Percentiles rank a stretch among this genome's conserved stretches.
Evolutionary conservation across 2,329 filamentous ascomycete genomes (phyloP).

Genomic region (Colletotrichum lini): DNA sequence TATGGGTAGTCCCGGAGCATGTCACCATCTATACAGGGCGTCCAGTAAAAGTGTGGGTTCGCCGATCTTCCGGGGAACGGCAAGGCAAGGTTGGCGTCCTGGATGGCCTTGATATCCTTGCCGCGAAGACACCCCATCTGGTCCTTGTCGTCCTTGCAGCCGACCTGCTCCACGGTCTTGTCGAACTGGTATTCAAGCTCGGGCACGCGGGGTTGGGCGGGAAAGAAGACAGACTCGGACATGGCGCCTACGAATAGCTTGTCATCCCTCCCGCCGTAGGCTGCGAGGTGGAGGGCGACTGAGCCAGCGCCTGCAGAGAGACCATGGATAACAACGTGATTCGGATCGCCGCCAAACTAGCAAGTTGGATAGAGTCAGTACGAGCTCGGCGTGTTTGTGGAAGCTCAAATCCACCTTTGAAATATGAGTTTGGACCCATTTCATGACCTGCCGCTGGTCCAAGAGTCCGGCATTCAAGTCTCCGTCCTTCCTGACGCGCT

Average conservation of each 20-base stretch:
- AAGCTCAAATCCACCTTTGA: conserved; percentile 52
- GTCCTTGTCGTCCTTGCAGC: conserved; percentile 52
- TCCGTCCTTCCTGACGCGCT: conserved; percentile 67
- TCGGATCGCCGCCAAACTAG: conserved; percentile 71
- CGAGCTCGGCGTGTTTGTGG: neutral
- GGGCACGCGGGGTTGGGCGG: conserved; percentile 59
- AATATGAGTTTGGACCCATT: conserved; percentile 75
- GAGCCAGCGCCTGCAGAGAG: conserved; percentile 74
- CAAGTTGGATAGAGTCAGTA: neutral
- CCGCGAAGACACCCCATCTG: conserved; percentile 60
- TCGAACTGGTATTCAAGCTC: conserved; percentile 66
- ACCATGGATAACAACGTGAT: conserved; percentile 72
- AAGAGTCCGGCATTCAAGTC: conserved; percentile 74
- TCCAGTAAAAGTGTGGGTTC: conserved; percentile 64
- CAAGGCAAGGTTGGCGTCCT: conserved; percentile 57
- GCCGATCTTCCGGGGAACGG: conserved; percentile 56
- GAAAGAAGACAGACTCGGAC: conserved; percentile 65
- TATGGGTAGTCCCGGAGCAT: conserved; percentile 60
- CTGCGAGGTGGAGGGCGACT: conserved; percentile 66
- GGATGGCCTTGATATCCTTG: conserved; percentile 53
- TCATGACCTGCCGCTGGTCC: conserved; percentile 72
- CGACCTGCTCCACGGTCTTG: conserved; percentile 51
- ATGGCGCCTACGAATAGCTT: conserved; percentile 63
- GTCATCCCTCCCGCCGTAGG: conserved; percentile 61
- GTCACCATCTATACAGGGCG: conserved; percentile 64